phyloP scores from a whole-genome alignment of 2,329 filamentous ascomycete genomes.

The Pseudocercospora vitis region DNA sequence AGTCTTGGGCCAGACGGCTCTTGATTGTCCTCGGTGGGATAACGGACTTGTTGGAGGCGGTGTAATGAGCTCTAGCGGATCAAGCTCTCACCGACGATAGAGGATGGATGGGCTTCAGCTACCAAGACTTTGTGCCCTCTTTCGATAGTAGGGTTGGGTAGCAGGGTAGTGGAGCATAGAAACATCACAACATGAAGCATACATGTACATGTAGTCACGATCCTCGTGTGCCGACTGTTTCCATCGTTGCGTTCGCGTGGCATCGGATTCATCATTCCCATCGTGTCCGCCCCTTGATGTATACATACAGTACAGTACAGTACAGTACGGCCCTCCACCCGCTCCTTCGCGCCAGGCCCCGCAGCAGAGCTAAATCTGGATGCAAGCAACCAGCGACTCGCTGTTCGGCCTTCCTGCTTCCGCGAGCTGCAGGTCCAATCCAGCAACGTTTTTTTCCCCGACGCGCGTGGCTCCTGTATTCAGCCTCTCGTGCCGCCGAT shows the following conservation, averaged over 20 bases:
- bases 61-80: slow-evolving; percentile 17
- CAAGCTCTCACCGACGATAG: slow-evolving; percentile 13
- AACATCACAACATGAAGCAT: slow-evolving; percentile 6
- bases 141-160: slow-evolving; percentile 21
- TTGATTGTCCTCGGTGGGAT: slow-evolving; percentile 14
- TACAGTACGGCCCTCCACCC: not conserved
- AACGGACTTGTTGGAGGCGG: slow-evolving; percentile 13
- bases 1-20: slow-evolving; percentile 14
- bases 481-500: not conserved
- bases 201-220: not conserved
- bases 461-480: slow-evolving; percentile 4
- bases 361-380: slow-evolving; percentile 8
- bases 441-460: slow-evolving; percentile 9
- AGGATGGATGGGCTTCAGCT: slow-evolving; percentile 16
- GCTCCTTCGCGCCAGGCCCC: slow-evolving; percentile 2
- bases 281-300: not conserved
- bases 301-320: not conserved
- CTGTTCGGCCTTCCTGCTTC: slow-evolving; percentile 1
- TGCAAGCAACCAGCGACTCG: not conserved
- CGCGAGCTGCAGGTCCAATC: slow-evolving; percentile 3
- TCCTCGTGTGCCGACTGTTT: not conserved
- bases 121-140: slow-evolving; percentile 13
- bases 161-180: slow-evolving; percentile 23
- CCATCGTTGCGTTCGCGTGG: too few relatives aligned
- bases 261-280: not conserved